These are phyloP conservation scores for Fusarium liriodendri DNA, from an alignment of 2,329 filamentous ascomycete genomes.

Conservation along the genomic window DNA sequence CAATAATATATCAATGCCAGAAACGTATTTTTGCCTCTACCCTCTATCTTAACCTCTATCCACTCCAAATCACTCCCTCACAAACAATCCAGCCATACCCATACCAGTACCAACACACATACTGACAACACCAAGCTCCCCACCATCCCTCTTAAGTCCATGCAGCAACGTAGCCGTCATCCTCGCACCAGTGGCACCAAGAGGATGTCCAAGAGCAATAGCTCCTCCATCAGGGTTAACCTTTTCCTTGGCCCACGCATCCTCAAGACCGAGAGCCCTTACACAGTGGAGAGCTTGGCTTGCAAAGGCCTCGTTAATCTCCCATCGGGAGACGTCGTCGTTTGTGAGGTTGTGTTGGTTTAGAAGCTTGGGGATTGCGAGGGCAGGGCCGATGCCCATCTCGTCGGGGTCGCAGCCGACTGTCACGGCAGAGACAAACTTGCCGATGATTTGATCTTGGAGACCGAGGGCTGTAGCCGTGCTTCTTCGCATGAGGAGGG, in stretches of 20 bases:
- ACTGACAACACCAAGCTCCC: constrained; percentile 85
- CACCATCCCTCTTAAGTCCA: constrained; percentile 75
- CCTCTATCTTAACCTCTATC: background rate
- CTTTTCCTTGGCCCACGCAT: constrained; percentile 70
- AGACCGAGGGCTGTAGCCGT: constrained; percentile 81
- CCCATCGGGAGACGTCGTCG: constrained; percentile 84
- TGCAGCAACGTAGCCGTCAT: constrained; percentile 78
- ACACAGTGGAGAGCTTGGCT: constrained; percentile 78
- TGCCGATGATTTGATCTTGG: constrained; percentile 76
- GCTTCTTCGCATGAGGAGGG: constrained; percentile 85
- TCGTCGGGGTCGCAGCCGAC: constrained; percentile 87
- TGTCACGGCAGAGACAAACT: constrained; percentile 81
- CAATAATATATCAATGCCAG: background rate
- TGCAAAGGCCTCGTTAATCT: constrained; percentile 89
- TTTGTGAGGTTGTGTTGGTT: constrained; percentile 72
- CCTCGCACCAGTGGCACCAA: constrained; percentile 88
- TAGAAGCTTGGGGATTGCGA: constrained; percentile 88
- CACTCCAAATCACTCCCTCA: constrained; percentile 24
- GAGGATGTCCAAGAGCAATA: constrained; percentile 92
- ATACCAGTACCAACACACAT: constrained; percentile 83
- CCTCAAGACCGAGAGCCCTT: constrained; percentile 74
- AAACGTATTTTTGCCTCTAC: background rate
- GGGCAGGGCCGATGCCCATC: constrained; percentile 91
- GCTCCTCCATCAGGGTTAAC: constrained; percentile 95
- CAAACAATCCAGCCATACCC: constrained; percentile 44